These are phyloP conservation scores for Camelina laxa DNA, from an alignment of 345 rosid genomes.

Conservation along the genomic window DNA sequence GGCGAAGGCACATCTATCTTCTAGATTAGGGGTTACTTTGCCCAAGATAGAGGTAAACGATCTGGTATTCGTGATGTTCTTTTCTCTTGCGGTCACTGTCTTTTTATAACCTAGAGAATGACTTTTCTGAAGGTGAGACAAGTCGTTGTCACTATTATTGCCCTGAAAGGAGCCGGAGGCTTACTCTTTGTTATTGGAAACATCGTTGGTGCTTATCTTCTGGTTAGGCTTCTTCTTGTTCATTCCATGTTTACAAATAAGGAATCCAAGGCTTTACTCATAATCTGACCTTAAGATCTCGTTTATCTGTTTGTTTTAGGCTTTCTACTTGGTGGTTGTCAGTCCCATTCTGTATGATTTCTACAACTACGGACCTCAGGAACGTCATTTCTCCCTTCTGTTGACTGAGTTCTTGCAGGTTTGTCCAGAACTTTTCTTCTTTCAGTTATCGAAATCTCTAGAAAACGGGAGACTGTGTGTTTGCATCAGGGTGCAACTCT, in stretches of 20 bases:
- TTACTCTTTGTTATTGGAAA: slow-evolving; percentile 78
- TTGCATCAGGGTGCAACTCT: neutral
- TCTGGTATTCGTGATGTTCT: neutral
- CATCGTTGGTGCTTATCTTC: slow-evolving; percentile 71
- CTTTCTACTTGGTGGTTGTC: slow-evolving; percentile 59
- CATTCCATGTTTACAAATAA: neutral
- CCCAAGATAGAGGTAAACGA: slow-evolving; percentile 70
- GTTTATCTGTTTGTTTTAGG: slow-evolving; percentile 47
- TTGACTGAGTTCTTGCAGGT: slow-evolving; percentile 74
- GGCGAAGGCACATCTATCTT: slow-evolving; percentile 59
- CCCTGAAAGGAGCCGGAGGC: slow-evolving; percentile 77
- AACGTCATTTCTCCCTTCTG: slow-evolving; percentile 53
- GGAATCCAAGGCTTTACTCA: neutral
- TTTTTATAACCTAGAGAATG: slow-evolving; percentile 24
- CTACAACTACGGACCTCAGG: slow-evolving; percentile 66
- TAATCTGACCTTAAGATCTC: slow-evolving; percentile 1
- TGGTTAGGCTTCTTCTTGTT: slow-evolving; percentile 57
- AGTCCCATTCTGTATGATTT: slow-evolving; percentile 82
- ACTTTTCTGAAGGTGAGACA: slow-evolving; percentile 55
- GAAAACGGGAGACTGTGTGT: neutral
- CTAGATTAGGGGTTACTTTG: slow-evolving; percentile 53
- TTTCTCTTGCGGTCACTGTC: neutral
- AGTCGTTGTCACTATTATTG: slow-evolving; percentile 49
- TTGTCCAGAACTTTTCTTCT: neutral
- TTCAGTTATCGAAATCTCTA: neutral